Conservation (phyloP, 495 filamentous ascomycete species). For the Aspergillus olivimuriae region DNA sequence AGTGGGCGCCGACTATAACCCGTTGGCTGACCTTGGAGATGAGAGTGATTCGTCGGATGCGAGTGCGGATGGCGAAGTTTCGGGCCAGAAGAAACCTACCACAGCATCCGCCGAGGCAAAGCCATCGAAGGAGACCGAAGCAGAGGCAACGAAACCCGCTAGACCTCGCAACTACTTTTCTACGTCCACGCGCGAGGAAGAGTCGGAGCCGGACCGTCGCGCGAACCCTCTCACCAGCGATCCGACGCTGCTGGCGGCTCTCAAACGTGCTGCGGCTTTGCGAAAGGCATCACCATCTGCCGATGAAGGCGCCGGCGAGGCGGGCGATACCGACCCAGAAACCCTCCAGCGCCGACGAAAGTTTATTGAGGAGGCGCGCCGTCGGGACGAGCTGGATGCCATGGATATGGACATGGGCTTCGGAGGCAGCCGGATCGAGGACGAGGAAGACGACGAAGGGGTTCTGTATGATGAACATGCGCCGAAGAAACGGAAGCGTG, state of each 20-base stretch:
- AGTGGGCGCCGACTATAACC: slow-evolving; percentile 85
- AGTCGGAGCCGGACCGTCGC: slow-evolving; percentile 26
- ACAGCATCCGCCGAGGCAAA: slow-evolving; percentile 14
- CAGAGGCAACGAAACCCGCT: slow-evolving; percentile 10
- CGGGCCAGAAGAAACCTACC: slow-evolving; percentile 4
- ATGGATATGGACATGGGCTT: slow-evolving; percentile 95
- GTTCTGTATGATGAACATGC: slow-evolving; percentile 55
- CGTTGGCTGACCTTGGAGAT: slow-evolving; percentile 58
- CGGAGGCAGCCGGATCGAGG: slow-evolving; percentile 74
- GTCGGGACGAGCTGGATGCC: slow-evolving; percentile 65
- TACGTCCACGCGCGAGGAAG: slow-evolving; percentile 24
- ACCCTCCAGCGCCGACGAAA: slow-evolving; percentile 61
- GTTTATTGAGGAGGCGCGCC: slow-evolving; percentile 58
- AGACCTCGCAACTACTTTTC: slow-evolving; percentile 40
- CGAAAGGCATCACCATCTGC: slow-evolving; percentile 38
- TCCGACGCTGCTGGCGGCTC: slow-evolving; percentile 72
- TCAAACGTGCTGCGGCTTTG: slow-evolving; percentile 76
- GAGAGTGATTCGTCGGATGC: slow-evolving; percentile 43
- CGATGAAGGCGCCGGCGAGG: slow-evolving; percentile 35
- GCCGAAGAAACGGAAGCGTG: slow-evolving; percentile 69
- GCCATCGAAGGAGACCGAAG: slow-evolving; percentile 10
- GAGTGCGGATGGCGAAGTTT: slow-evolving; percentile 40
- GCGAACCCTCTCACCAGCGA: slow-evolving; percentile 54
- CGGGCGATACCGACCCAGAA: slow-evolving; percentile 39
- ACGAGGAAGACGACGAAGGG: slow-evolving; percentile 69